These are phyloP conservation scores for Microbotryum saponariae DNA, from an alignment of 1,284 basidiomycete species.

Conservation along the genomic window DNA sequence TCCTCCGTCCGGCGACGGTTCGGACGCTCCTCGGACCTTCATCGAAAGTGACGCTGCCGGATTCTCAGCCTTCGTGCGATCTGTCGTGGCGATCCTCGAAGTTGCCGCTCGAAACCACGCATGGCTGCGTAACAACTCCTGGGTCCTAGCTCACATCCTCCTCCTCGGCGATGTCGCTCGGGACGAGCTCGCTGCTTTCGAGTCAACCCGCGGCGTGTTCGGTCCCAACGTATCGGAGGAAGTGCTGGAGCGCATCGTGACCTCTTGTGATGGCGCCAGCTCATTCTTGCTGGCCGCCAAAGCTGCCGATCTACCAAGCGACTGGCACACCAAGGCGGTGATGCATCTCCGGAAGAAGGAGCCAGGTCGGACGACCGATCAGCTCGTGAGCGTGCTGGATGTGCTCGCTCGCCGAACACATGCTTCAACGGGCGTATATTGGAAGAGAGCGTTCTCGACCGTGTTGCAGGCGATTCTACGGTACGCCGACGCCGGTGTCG, in stretches of 20 bases:
- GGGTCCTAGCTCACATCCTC: slow-evolving; percentile 48
- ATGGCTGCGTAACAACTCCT: slow-evolving; percentile 51
- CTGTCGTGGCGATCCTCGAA: slow-evolving; percentile 54
- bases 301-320: slow-evolving; percentile 16
- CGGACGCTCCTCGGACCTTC: slow-evolving; percentile 7
- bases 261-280: slow-evolving; percentile 54
- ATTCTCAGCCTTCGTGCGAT: slow-evolving; percentile 58
- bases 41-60: slow-evolving; percentile 48
- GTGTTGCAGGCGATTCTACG: slow-evolving; percentile 55
- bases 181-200: slow-evolving; percentile 49
- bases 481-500: slow-evolving; percentile 51
- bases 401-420: slow-evolving; percentile 15
- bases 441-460: slow-evolving; percentile 52
- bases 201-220: slow-evolving; percentile 50
- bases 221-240: slow-evolving; percentile 41
- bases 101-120: slow-evolving; percentile 57
- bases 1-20: slow-evolving; percentile 39
- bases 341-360: slow-evolving; percentile 17
- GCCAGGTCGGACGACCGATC: slow-evolving; percentile 1
- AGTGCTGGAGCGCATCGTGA: slow-evolving; percentile 48
- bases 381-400: slow-evolving; percentile 25
- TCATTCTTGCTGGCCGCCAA: slow-evolving; percentile 59
- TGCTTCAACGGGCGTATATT: slow-evolving; percentile 45
- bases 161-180: slow-evolving; percentile 41
- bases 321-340: slow-evolving; percentile 23